Conservation (phyloP, 1,139 yeast species). For the Kodamaea sp. region DNA sequence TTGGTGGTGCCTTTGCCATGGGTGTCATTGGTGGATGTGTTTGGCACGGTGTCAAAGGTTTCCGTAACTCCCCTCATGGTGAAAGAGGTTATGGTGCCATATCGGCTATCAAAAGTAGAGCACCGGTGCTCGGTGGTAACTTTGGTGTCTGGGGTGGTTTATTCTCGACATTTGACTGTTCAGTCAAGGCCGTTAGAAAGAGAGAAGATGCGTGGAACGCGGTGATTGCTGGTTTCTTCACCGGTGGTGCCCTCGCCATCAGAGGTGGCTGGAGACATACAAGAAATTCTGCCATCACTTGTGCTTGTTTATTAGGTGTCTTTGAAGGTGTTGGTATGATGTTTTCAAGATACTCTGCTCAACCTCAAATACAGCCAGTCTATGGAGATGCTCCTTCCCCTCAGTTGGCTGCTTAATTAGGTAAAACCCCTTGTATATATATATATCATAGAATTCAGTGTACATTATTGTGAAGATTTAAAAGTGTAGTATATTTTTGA, state of each 20-base stretch:
- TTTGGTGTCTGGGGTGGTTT: slow-evolving; percentile 99
- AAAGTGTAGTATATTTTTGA: no score
- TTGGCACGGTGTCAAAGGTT: slow-evolving; percentile 99
- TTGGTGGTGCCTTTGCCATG: slow-evolving; percentile 99
- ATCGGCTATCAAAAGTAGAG: slow-evolving; percentile 90
- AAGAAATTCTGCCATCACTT: slow-evolving; percentile 92
- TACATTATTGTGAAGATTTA: slow-evolving; percentile 1
- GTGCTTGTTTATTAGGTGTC: slow-evolving; percentile 95
- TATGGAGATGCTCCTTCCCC: slow-evolving; percentile 54
- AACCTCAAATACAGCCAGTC: slow-evolving; percentile 78
- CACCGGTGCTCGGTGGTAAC: slow-evolving; percentile 98
- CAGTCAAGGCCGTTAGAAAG: slow-evolving; percentile 90
- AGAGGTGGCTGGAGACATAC: slow-evolving; percentile 99
- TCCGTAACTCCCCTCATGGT: slow-evolving; percentile 95
- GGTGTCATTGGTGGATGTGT: slow-evolving; percentile 97
- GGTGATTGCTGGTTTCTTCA: slow-evolving; percentile 95
- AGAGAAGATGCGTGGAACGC: slow-evolving; percentile 99
- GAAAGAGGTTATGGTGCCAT: slow-evolving; percentile 90
- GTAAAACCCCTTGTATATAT: slow-evolving; percentile 1
- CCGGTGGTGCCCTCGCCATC: slow-evolving; percentile 96
- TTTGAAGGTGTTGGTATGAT: slow-evolving; percentile 98
- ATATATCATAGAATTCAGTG: slow-evolving; percentile 1
- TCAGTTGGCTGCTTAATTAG: slow-evolving; percentile 44
- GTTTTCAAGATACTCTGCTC: slow-evolving; percentile 89
- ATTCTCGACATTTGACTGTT: slow-evolving; percentile 92